Percentiles rank a stretch among this genome's conserved stretches.
Conservation (phyloP, 176 grass and related monocot genomes). For the Zea luxurians region DNA sequence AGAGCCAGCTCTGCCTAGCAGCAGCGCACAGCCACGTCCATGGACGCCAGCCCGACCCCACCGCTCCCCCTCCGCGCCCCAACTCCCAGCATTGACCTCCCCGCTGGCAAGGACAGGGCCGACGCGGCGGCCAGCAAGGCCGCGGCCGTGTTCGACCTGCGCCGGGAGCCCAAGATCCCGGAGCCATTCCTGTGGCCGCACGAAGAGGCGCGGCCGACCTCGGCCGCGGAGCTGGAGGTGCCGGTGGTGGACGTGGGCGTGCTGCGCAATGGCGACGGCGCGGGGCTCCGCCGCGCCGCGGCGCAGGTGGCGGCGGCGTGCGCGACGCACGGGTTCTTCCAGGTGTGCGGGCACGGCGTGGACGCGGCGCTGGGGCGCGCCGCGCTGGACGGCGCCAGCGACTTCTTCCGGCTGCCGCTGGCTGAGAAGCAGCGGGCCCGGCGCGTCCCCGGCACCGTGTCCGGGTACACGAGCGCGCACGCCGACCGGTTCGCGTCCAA, state of each 20-base stretch:
- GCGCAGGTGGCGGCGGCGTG: conserved; percentile 56
- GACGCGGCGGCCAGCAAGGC: background rate
- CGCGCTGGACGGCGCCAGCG: conserved; percentile 49
- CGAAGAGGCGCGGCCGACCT: conserved; percentile 35
- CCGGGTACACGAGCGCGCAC: conserved; percentile 85
- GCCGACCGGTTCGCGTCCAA: conserved; percentile 76
- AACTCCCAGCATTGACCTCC: conserved; percentile 36
- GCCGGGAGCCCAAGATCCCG: conserved; percentile 56
- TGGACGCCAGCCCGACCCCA: conserved; percentile 44
- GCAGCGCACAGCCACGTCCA: conserved; percentile 10
- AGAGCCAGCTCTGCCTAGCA: conserved; percentile 25
- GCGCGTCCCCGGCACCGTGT: conserved; percentile 59
- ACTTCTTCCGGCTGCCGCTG: conserved; percentile 74
- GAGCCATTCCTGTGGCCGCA: conserved; percentile 70
- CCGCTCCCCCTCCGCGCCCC: conserved; percentile 33
- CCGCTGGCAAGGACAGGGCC: conserved; percentile 12
- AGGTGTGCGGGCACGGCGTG: conserved; percentile 71
- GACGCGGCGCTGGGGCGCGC: conserved; percentile 34
- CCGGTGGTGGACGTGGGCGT: conserved; percentile 70
- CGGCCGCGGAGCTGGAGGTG: conserved; percentile 36
- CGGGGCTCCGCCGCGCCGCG: conserved; percentile 37
- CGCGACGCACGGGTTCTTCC: conserved; percentile 78
- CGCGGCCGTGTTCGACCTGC: conserved; percentile 45
- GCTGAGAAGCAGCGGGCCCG: conserved; percentile 54
- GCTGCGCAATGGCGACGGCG: conserved; percentile 49